Evolutionary conservation across 225 moss, liverwort and hornwort genomes (phyloP).

Genomic region (Lunularia cruciata): DNA sequence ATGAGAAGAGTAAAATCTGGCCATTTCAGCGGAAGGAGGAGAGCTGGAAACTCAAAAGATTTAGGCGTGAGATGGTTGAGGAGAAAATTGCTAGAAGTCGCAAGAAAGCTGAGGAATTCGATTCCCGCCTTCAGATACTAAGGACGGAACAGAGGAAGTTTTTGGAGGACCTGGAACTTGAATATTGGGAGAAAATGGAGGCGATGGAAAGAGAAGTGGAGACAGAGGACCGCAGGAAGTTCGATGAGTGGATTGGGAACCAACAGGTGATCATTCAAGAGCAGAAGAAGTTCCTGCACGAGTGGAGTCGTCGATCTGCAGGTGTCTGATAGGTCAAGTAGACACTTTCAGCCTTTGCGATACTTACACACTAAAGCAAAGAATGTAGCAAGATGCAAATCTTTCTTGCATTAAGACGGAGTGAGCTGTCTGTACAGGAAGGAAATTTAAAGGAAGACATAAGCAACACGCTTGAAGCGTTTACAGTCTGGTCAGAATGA

Average conservation of each 20-base stretch:
- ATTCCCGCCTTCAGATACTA: constrained; percentile 23
- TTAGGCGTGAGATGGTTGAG: constrained; percentile 37
- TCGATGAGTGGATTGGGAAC: constrained; percentile 23
- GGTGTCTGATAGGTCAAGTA: background rate
- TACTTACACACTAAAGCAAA: too few species aligned
- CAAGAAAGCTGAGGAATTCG: constrained; percentile 44
- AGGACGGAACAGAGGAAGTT: constrained; percentile 34
- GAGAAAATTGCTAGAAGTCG: constrained; percentile 34
- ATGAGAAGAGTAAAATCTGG: constrained; percentile 33
- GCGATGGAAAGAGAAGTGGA: constrained; percentile 26
- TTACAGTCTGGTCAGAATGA: too few species aligned
- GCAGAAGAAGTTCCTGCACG: constrained; percentile 14
- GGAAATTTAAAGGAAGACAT: background rate
- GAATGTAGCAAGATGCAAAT: too few species aligned
- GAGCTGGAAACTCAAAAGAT: constrained; percentile 34
- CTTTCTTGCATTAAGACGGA: background rate
- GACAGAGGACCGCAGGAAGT: constrained; percentile 7
- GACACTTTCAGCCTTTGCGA: too few species aligned
- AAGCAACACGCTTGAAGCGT: too few species aligned
- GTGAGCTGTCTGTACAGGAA: background rate
- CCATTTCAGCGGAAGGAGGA: constrained; percentile 36
- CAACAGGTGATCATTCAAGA: constrained; percentile 18
- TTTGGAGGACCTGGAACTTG: constrained; percentile 32
- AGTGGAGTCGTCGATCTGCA: constrained; percentile 7
- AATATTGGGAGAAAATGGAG: constrained; percentile 40